Conservation (phyloP, 2,329 filamentous ascomycete genomes). For the Coniochaeta hoffmannii region DNA sequence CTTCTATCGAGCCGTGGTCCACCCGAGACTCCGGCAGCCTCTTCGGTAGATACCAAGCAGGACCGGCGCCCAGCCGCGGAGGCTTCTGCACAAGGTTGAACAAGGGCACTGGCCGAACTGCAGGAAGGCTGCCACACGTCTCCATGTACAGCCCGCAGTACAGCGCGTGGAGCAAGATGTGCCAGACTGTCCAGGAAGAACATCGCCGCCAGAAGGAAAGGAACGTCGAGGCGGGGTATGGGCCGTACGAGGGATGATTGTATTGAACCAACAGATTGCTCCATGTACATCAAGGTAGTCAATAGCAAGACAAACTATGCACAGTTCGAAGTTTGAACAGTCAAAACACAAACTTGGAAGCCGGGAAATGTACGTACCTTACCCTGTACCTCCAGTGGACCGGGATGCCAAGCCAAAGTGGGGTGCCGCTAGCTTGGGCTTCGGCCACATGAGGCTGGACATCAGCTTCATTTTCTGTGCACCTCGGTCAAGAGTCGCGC, state of each 20-base stretch:
- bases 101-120: not conserved
- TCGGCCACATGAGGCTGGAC: not conserved
- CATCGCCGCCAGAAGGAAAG: slow-evolving; percentile 1
- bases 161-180: not conserved
- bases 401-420: too few relatives aligned
- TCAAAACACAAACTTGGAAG: too few relatives aligned
- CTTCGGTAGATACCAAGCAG: not conserved
- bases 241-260: not conserved
- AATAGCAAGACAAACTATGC: too few relatives aligned
- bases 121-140: not conserved
- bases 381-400: too few relatives aligned
- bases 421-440: not conserved
- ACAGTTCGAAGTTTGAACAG: too few relatives aligned
- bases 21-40: not conserved
- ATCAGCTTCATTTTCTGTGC: not conserved
- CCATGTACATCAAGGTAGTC: too few relatives aligned
- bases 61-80: not conserved
- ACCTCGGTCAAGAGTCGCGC: not conserved
- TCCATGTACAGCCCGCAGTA: not conserved
- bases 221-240: not conserved
- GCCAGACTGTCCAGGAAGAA: not conserved
- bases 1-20: not conserved
- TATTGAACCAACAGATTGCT: not conserved
- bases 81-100: not conserved
- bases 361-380: too few relatives aligned